These are phyloP conservation scores for Penicillium sp. DNA, from an alignment of 2,329 filamentous ascomycete genomes.

Conservation along the genomic window DNA sequence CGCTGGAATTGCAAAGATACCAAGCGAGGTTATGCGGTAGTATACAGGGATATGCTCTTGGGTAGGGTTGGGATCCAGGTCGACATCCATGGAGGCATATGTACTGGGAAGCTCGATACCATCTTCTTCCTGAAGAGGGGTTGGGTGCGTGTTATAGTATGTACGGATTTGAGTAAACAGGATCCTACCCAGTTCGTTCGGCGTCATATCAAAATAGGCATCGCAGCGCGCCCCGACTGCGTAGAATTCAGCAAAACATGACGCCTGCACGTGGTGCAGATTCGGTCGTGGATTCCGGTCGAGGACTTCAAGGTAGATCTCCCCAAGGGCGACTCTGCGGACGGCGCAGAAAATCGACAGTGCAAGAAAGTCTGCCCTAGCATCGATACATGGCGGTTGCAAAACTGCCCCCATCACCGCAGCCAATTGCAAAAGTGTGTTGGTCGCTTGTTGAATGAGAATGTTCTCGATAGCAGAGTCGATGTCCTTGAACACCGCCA, in stretches of 20 bases:
- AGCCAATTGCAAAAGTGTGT: conserved; percentile 42
- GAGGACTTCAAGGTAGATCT: conserved; percentile 65
- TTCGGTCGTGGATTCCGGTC: conserved; percentile 66
- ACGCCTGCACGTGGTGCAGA: conserved; percentile 64
- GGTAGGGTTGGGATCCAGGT: conserved; percentile 49
- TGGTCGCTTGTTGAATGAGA: conserved; percentile 29
- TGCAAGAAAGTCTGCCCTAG: conserved; percentile 58
- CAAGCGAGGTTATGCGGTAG: conserved; percentile 60
- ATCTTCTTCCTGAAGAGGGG: conserved; percentile 4
- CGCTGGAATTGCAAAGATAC: conserved; percentile 66
- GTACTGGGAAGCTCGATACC: conserved; percentile 51
- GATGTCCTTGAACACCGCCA: conserved; percentile 43
- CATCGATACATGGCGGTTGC: conserved; percentile 41
- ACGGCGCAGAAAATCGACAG: conserved; percentile 63
- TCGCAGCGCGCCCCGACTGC: conserved; percentile 66
- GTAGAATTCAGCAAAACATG: conserved; percentile 66
- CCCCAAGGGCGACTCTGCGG: conserved; percentile 61
- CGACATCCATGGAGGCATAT: conserved; percentile 57
- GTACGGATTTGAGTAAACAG: conserved; percentile 46
- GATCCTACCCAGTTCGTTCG: conserved; percentile 52
- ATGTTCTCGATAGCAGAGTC: conserved; percentile 30
- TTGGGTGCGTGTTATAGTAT: conserved; percentile 45
- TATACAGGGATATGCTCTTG: conserved; percentile 51
- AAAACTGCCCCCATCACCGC: conserved; percentile 39
- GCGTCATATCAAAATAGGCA: conserved; percentile 62